Evolutionary conservation across 148 eudicot genomes (phyloP), one percentile per base, ranked within the genome.

Genomic region (Gaultheria prostrata): DNA sequence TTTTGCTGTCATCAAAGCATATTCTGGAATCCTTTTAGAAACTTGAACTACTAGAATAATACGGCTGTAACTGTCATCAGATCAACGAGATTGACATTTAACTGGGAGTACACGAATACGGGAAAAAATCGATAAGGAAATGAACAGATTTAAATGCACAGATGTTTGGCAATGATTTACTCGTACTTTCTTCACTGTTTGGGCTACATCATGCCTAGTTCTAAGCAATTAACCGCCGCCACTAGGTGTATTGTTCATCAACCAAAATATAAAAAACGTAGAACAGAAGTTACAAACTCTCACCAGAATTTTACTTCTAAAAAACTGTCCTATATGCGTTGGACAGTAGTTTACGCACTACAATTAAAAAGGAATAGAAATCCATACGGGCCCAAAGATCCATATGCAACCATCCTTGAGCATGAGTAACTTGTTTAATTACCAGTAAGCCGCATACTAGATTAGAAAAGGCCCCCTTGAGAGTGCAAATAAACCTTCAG

Each of bases 401-500:
- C 69, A 33, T 32, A 54, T 18, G 56, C 13, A 59, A 35, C 24
- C 30, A 17, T 33, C 28, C 9, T 18, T 45, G 76, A 67, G 63
- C 15, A 20, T 35, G 48, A 32, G 63, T 81, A 48, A 20, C 30
- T 69, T 53, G 48, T 71, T 35, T 49, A 17, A 2, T 30, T 9
- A 45, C 28, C 50, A 12, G 5, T 63, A 63, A 24, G 70, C 70
- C 48, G 3, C 76, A 57, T 10, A 15, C 59, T 8, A 20, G 39
- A 51, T 70, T 35, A 26, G 24, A 76, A 21, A 80, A 54, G 18
- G 80, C 61, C 63, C 79, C 74, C 70, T 54, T 39, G 78, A 82
- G 87, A 53, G 26, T 76, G 94, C 74, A 83, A 70, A 83, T 93
- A 93, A 77, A 95, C 89, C 83, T 53, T 86, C 85, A 95, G 85